Conservation (phyloP, 2,329 filamentous ascomycete genomes). For the Pseudogymnoascus sp. region DNA sequence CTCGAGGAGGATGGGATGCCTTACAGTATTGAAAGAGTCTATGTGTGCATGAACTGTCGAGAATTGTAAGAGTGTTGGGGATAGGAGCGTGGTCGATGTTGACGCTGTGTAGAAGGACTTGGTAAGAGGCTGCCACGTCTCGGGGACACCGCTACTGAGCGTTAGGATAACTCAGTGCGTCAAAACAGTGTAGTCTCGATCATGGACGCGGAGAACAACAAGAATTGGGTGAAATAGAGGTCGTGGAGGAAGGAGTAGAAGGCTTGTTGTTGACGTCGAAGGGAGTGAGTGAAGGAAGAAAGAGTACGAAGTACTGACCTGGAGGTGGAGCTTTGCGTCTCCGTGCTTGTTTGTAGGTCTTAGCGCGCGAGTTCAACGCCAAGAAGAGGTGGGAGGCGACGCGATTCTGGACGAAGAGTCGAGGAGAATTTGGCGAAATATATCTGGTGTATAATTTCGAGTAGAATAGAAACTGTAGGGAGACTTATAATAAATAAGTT, state of each 20-base stretch:
- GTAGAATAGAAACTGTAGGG: not conserved
- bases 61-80: not conserved
- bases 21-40: constrained; percentile 8
- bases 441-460: not conserved
- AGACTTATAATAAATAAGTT: not conserved
- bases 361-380: constrained; percentile 8
- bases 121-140: constrained; percentile 9
- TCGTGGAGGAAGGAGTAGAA: constrained; percentile 23
- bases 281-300: constrained; percentile 22
- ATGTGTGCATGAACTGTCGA: constrained; percentile 10
- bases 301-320: constrained; percentile 5
- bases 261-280: constrained; percentile 29
- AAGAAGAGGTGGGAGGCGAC: constrained; percentile 3
- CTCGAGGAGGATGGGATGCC: not conserved
- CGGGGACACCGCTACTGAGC: constrained; percentile 3
- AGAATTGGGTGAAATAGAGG: constrained; percentile 19
- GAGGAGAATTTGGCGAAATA: not conserved
- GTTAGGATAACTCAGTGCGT: constrained; percentile 10
- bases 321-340: constrained; percentile 9
- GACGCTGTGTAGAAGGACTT: constrained; percentile 6
- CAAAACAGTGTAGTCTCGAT: constrained; percentile 1
- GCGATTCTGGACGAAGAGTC: not conserved
- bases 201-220: constrained; percentile 10
- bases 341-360: constrained; percentile 9
- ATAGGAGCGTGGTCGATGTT: constrained; percentile 6